Evolutionary conservation across 1,284 basidiomycete species (phyloP).

Genomic region (Microbotryomycetes sp.): DNA sequence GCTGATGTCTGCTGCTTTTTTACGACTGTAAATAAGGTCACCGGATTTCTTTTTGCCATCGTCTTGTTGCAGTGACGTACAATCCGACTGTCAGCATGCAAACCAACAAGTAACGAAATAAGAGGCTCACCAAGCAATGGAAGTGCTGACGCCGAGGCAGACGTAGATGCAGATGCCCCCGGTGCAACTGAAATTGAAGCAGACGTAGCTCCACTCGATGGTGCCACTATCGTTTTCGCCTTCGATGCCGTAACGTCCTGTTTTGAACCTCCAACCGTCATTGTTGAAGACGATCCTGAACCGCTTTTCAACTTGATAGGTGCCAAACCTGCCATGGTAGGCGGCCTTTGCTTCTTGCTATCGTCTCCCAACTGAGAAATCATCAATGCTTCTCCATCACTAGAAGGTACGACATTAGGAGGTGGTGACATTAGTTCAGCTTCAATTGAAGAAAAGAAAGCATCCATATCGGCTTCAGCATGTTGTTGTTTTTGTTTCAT

Average conservation of each 20-base stretch:
- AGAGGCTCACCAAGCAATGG: not conserved
- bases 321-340: not conserved
- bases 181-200: not conserved
- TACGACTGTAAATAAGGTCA: conserved; percentile 77
- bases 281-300: not conserved
- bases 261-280: not conserved
- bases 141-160: not conserved
- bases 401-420: no score
- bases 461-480: conserved; percentile 35
- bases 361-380: not conserved
- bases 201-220: no score
- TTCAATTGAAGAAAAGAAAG: conserved; percentile 35
- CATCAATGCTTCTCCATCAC: not conserved
- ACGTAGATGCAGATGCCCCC: not conserved
- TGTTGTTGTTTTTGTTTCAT: conserved; percentile 14
- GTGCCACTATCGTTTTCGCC: not conserved
- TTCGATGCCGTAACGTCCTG: not conserved
- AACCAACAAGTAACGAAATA: no score
- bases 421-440: conserved; percentile 23
- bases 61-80: no score
- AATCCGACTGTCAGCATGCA: no score
- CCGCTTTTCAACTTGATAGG: not conserved
- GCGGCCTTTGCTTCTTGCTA: not conserved
- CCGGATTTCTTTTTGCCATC: conserved; percentile 58
- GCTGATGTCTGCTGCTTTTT: conserved; percentile 80